phyloP scores from a whole-genome alignment of 2,329 filamentous ascomycete species.

The Zymoseptoria tritici region DNA sequence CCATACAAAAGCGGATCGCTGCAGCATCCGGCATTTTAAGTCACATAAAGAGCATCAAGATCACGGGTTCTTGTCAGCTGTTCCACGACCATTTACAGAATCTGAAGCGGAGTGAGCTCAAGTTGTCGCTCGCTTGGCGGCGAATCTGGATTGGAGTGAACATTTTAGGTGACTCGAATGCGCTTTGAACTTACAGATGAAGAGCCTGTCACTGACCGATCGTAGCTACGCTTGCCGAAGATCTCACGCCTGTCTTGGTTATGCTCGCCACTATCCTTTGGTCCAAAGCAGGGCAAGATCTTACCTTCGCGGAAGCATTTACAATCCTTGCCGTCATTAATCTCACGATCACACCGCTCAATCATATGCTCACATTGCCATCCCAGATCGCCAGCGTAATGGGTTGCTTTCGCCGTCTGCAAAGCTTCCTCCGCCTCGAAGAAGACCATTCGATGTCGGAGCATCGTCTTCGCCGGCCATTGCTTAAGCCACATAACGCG shows the following conservation, averaged over 20 bases:
- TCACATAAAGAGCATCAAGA: conserved; percentile 43
- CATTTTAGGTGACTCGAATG: no score
- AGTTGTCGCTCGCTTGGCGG: background rate
- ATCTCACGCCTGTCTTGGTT: background rate
- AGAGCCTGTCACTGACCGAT: no score
- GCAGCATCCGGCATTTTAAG: conserved; percentile 36
- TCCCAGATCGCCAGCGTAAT: no score
- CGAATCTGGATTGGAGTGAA: background rate
- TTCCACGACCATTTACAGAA: background rate
- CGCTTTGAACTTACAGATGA: no score
- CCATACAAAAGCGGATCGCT: conserved; percentile 38
- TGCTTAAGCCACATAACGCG: no score
- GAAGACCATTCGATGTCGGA: background rate
- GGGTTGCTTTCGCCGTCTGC: no score
- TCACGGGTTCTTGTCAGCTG: conserved; percentile 22
- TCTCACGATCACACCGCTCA: no score
- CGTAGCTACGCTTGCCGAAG: conserved; percentile 19
- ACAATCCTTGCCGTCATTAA: no score
- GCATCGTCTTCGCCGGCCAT: no score
- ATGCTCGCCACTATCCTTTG: background rate
- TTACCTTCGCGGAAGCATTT: no score
- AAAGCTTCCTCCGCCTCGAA: background rate
- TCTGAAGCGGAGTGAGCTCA: background rate
- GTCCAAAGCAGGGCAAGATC: no score
- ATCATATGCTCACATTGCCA: no score